Base-by-base conservation (phyloP, 2,329 filamentous ascomycete species). In the Tolypocladium endophyticum region DNA sequence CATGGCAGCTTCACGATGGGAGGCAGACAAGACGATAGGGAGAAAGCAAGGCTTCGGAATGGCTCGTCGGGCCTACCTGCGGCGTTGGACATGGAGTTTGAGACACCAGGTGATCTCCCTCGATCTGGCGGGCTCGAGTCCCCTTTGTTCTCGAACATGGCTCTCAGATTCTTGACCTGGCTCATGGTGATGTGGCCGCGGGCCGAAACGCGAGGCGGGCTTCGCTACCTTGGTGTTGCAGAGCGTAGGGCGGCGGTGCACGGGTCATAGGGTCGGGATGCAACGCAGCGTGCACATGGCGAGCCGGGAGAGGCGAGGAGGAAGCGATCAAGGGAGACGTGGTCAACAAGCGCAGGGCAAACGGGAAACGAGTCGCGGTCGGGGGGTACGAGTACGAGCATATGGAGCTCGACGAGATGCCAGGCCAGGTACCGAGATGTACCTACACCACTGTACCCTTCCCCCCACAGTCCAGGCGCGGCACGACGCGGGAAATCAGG, bases 91-190 rank as follows among this genome's bases (percentile, higher is more conserved):
- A 58, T 65, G 53, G 71, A 67, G 62, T 74, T 73, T 63, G 71
- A 74, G 62, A 74, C 73, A 63, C 80, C 84, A 58, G 87, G 87
- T 60, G 86, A 88, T 72, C 88, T 81, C 62, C 88, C 88, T 76
- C 88, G 81, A 64, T 88, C 87, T 20, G 86, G 84, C 64, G 85
- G 82, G 67, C 82, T 87, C 60, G 79, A 77, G 65, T 84, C 82
- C 71, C 81, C 83, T 74, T 85, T 89, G 71, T 85, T 84, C 79
- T 92, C 89, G 72, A 92, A 92, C 81, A 89, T 90, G 69, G 89
- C 89, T 67, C 87, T 81, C 65, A 92, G 83, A 76, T 89, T 89
- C 76, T 81, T 87, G 69, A 90, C 87, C 69, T 83, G 85, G 70
- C 85, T 86, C 82, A 85, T 86, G 69, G 72, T 77, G 73, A 74